Percentiles rank a stretch among this genome's conserved stretches.
These are phyloP conservation scores for Chrysoporthe cubensis DNA, from an alignment of 2,329 filamentous ascomycete genomes.

Conservation along the genomic window DNA sequence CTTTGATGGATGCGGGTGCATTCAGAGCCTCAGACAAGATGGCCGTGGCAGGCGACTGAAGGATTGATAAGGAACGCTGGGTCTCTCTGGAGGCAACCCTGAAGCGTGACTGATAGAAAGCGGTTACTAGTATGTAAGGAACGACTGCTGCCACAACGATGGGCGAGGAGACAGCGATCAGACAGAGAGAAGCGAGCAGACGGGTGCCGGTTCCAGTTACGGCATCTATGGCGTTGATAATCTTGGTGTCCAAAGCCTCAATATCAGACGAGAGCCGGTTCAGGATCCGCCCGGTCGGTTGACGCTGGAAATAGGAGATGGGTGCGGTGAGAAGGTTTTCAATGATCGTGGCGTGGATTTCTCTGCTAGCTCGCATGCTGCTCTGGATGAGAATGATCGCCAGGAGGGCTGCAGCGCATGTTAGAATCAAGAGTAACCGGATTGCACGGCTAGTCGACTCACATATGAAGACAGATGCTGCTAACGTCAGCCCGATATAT, in stretches of 20 bases:
- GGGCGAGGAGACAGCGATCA: constrained; percentile 14
- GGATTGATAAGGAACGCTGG: constrained; percentile 14
- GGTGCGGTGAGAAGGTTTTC: constrained; percentile 14
- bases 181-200: constrained; percentile 15
- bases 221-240: constrained; percentile 9
- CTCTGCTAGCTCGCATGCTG: constrained; percentile 2
- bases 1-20: constrained; percentile 14
- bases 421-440: neutral
- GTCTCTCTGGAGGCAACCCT: constrained; percentile 1
- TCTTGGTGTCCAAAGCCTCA: constrained; percentile 11
- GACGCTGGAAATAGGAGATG: constrained; percentile 14
- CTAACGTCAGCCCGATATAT: constrained; percentile 9
- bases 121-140: constrained; percentile 10
- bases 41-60: constrained; percentile 14
- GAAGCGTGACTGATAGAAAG: constrained; percentile 12
- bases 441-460: neutral
- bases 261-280: constrained; percentile 17
- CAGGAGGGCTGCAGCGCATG: neutral
- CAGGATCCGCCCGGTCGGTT: constrained; percentile 15
- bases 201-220: neutral
- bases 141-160: constrained; percentile 1
- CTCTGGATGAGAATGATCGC: neutral
- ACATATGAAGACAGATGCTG: neutral
- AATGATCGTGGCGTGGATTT: neutral
- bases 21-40: constrained; percentile 16